Base-by-base conservation (phyloP, 2,329 filamentous ascomycete species). In the Xylaria sp. region DNA sequence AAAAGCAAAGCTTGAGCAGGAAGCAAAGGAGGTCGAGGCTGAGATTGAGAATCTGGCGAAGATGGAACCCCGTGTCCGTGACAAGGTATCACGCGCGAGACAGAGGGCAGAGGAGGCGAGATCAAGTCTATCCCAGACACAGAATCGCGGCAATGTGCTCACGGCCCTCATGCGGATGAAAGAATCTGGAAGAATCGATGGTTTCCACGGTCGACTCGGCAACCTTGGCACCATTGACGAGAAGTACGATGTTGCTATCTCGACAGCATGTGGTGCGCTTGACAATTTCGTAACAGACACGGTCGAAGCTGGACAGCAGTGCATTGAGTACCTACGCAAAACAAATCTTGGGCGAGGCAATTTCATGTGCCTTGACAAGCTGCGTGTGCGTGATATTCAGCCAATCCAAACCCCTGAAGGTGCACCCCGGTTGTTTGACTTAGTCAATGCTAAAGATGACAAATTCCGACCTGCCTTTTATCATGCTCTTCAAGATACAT, bases 261-360 rank as follows among this genome's bases (percentile, higher is more conserved):
- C 97, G 0, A 99, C 96, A 0, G 97, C 96, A 12, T 98, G 96
- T 74, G 91, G 93, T 55, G 88, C 92, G 2, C 88, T 99, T 10
- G 94, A 99, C 81, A 97, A 98, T 78, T 94, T 99, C 81, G 95
- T 99, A 10, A 97, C 97, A 0, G 96, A 98, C 76, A 94, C 93
- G 0, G 95, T 98, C 15, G 96, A 98, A 76, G 93, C 94, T 68
- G 96, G 94, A 72, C 96, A 99, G 81, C 94, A 98, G 79, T 99
- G 97, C 80, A 98, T 99, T 72, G 96, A 98, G 78, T 96, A 99
- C 77, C 87, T 99, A 13, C 90, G 96, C 65, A 99, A 98, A 85
- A 99, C 97, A 76, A 98, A 98, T 74, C 90, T 99, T 3, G 96
- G 96, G 13, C 90, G 97, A 75, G 96, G 94, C 69, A 98, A 98